Conservation (phyloP, 192 early-diverging fungal genomes). For the Gigaspora rosea region DNA sequence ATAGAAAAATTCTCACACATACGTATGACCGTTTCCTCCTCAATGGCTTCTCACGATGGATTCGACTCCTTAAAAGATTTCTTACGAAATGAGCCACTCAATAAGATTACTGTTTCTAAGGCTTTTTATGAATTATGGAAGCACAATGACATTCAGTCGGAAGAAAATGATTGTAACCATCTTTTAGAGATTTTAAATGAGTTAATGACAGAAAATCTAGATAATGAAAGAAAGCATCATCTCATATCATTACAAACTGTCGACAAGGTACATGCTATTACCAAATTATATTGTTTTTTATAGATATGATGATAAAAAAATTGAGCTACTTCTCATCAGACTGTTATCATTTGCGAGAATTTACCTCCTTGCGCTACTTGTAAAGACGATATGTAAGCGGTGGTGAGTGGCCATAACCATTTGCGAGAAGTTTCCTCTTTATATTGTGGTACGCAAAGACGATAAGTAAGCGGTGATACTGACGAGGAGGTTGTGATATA, state of each 20-base stretch:
- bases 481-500: not conserved
- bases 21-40: not conserved
- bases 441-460: not conserved
- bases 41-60: not conserved
- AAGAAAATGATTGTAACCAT: constrained; percentile 6
- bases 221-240: constrained; percentile 19
- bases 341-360: constrained; percentile 20
- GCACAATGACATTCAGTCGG: not conserved
- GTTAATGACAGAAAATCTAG: constrained; percentile 6
- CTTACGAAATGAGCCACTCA: not conserved
- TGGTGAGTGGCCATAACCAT: constrained; percentile 23
- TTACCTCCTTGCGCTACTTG: not conserved
- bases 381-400: not conserved
- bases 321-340: constrained; percentile 14
- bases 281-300: not conserved
- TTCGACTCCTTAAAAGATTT: not conserved
- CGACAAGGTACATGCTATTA: not conserved
- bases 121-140: constrained; percentile 20
- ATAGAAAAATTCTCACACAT: not conserved
- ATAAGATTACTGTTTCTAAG: constrained; percentile 24
- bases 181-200: constrained; percentile 25
- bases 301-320: constrained; percentile 23
- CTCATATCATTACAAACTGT: constrained; percentile 25
- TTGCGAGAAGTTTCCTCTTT: constrained; percentile 24
- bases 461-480: constrained; percentile 11